Evolutionary conservation across 2,329 filamentous ascomycete genomes (phyloP).

Genomic region (Periconia sp.): DNA sequence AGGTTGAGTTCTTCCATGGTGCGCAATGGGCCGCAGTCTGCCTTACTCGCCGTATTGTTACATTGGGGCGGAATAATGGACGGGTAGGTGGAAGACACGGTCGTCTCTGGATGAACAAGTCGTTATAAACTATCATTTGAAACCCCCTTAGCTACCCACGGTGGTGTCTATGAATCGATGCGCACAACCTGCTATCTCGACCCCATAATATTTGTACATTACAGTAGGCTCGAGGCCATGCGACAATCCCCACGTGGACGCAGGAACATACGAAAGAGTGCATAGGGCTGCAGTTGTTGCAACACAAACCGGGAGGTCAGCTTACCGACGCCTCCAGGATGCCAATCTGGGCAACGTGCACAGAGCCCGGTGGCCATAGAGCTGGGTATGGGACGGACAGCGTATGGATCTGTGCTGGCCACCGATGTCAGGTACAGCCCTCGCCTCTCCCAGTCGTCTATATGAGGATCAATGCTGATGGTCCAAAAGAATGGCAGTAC

Average conservation of each 20-base stretch:
- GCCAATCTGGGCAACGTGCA: constrained; percentile 12
- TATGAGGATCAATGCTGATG: constrained; percentile 1
- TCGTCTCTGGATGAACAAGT: not conserved
- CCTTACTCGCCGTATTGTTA: constrained; percentile 5
- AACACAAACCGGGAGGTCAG: constrained; percentile 24
- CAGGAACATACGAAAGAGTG: constrained; percentile 25
- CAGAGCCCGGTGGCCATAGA: constrained; percentile 13
- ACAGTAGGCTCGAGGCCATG: not conserved
- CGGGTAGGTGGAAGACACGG: constrained; percentile 7
- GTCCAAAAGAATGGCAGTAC: not conserved
- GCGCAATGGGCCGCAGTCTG: constrained; percentile 10
- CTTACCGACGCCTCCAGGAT: constrained; percentile 18
- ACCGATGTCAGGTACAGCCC: not conserved
- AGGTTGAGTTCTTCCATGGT: not conserved
- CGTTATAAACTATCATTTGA: not conserved
- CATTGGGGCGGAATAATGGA: constrained; percentile 11
- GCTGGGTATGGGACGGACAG: constrained; percentile 4
- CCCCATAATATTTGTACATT: no score
- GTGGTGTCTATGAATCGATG: not conserved
- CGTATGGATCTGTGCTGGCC: constrained; percentile 10
- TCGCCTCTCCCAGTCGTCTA: not conserved
- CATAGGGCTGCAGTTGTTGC: constrained; percentile 37
- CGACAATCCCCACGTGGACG: constrained; percentile 29
- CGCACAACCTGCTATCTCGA: no score
- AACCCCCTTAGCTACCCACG: not conserved